A percentile compares a stretch with the other conserved stretches of the same genome.
These are phyloP conservation scores for Lotus japonicus DNA, from an alignment of 306 rosid species.

Conservation along the genomic window DNA sequence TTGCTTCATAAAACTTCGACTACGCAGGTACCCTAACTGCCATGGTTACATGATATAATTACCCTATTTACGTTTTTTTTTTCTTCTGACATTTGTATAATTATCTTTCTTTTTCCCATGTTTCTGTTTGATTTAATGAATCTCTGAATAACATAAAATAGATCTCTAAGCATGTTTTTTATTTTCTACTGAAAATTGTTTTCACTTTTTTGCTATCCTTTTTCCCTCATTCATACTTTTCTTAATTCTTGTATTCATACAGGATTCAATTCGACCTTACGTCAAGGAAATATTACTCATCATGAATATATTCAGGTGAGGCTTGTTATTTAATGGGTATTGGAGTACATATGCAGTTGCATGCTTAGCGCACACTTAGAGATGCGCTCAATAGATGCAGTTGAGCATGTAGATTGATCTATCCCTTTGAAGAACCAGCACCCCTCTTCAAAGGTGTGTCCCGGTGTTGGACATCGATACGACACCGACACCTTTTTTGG, in stretches of 20 bases:
- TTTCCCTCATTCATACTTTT: background rate
- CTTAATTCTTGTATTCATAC: slow-evolving; percentile 12
- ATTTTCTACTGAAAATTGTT: background rate
- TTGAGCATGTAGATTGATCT: too few relatives aligned
- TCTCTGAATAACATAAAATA: background rate
- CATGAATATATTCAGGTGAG: slow-evolving; percentile 95
- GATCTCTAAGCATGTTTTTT: background rate
- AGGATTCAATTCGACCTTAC: slow-evolving; percentile 96
- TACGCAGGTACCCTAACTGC: background rate
- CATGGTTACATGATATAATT: too few relatives aligned
- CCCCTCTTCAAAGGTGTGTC: too few relatives aligned
- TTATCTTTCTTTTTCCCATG: background rate
- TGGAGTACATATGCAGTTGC: too few relatives aligned
- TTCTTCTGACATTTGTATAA: background rate
- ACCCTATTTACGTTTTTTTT: too few relatives aligned
- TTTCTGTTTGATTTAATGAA: background rate
- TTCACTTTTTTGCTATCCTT: background rate
- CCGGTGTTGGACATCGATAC: too few relatives aligned
- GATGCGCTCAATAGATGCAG: too few relatives aligned
- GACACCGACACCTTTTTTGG: too few relatives aligned
- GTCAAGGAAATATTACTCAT: slow-evolving; percentile 93
- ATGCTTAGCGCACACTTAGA: too few relatives aligned
- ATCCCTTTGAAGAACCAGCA: too few relatives aligned
- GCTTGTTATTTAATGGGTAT: background rate
- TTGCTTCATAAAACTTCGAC: background rate